Evolutionary conservation across 2,329 filamentous ascomycete genomes (phyloP).

Genomic region (Aureobasidium sp.): DNA sequence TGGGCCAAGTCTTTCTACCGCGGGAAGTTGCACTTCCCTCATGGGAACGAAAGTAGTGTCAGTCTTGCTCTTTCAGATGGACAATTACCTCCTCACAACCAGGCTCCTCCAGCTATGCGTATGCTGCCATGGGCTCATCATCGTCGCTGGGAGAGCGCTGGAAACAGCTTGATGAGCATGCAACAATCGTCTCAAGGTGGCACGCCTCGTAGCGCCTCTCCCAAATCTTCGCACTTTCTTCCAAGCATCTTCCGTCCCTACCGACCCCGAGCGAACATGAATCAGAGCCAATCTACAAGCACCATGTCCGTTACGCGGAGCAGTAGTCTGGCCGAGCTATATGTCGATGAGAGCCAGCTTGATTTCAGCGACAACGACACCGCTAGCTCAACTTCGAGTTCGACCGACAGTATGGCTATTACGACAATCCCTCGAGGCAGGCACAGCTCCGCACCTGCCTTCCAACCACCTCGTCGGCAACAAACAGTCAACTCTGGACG

Average conservation of each 20-base stretch:
- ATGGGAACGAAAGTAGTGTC: conserved; percentile 10
- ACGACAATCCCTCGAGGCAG: conserved; percentile 13
- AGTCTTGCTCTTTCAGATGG: conserved; percentile 9
- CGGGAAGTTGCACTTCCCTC: conserved; percentile 21
- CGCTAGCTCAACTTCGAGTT: neutral
- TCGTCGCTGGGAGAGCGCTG: conserved; percentile 8
- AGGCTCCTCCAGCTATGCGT: neutral
- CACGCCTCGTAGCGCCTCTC: conserved; percentile 6
- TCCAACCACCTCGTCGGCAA: conserved; percentile 1
- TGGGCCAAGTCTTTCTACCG: conserved; percentile 33
- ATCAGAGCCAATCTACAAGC: conserved; percentile 14
- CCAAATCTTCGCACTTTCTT: conserved; percentile 27
- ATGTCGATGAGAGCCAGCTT: conserved; percentile 5
- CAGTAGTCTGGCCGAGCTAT: conserved; percentile 15
- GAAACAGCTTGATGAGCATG: conserved; percentile 7
- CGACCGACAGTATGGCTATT: conserved; percentile 17
- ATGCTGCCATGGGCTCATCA: conserved; percentile 11
- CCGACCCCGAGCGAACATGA: conserved; percentile 20
- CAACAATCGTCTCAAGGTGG: neutral
- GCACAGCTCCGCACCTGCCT: neutral
- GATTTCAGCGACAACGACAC: neutral
- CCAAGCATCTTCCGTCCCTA: conserved; percentile 30
- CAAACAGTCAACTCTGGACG: neutral
- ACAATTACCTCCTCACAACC: neutral
- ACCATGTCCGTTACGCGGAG: conserved; percentile 3